Base-by-base conservation (phyloP, 179 eudicot species). In the Spinacia oleracea region DNA sequence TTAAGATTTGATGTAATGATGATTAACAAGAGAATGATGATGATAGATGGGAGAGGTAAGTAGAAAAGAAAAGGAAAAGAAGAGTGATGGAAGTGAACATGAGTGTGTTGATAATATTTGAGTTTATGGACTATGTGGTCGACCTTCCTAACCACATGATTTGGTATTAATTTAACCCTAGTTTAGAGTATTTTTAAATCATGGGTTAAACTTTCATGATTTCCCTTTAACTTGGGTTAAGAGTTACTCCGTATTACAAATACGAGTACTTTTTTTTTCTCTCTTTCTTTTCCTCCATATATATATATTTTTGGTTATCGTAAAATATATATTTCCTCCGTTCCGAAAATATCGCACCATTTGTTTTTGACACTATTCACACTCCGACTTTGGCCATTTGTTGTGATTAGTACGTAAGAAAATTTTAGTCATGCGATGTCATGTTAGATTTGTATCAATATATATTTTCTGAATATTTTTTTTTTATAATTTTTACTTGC, bases 141-240 rank as follows among this genome's bases (percentile, higher is more conserved):
- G 11, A 21, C 64, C 43, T 67, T 76, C 59, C 63, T 80, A 83
- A 83, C 86, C 86, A 83, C 82, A 78, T 78, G 68, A 21, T 76
- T 23, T 35, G 29, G 6, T 48, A 68, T 34, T 10, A n/a, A 53
- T 63, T 83, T 83, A 79, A 86, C 89, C 88, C 81, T 51, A 60
- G 87, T 89, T 72, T 46, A 18, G 0, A 20, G 4, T 0, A 48
- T 48, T 35, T 83, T 69, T 81, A 86, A 86, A 85, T 80, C 81
- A 72, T 34, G 81, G 85, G 86, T 85, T 81, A 48, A 83, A 82
- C 65, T 79, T 16, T 34, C 34, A 59, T 70, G 46, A 59, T 23
- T 43, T 1, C 16, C 64, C 56, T 53, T 75, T 79, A 74, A 83
- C 87, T 48, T 76, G 72, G 77, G 81, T 73, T 77, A 77, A 48